Evolutionary conservation across 2,329 filamentous ascomycete species (phyloP), one percentile per base, ranked within the genome.

Genomic region (Trichoderma sp.): DNA sequence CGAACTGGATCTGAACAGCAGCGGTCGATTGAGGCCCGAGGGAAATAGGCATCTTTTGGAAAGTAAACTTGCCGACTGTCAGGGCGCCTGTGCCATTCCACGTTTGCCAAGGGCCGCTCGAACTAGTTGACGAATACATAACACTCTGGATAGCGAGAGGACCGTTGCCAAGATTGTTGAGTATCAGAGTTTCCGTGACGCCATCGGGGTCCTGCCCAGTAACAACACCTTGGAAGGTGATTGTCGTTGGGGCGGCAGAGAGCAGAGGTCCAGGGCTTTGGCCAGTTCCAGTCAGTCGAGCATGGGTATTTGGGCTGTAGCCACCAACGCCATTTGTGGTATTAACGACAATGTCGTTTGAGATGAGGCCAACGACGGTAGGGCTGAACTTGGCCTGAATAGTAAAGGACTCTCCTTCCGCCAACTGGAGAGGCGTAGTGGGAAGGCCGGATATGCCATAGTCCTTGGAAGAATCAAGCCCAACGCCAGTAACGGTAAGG

Each of bases 211-310:
- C 76, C 0, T 78, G 73, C 0, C 82, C 84, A 1, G 81, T 78
- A 34, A 88, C 80, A 3, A 85, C 78, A 10, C 82, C 80, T 3
- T 79, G 77, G 70, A 88, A 88, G 0, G 81, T 80, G 5, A 88
- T 70, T 0, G 79, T 79, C 9, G 80, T 78, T 0, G 86, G 85
- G 3, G 78, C 80, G 17, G 88, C 73, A 0, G 77, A 74, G 1
- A 88, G 73, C 2, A 87, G 73, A 0, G 85, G 78, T 1, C 72
- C 76, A 0, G 77, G 71, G 27, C 84, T 87, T 48, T 81, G 75
- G 0, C 84, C 84, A 0, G 80, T 83, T 15, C 85, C 86, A 0
- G 78, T 80, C 9, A 88, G 73, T 0, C 80, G 78, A 35, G 86
- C 76, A 2, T 82, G 80, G 0, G 83, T 83, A 54, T 75, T 80